Percentiles rank a stretch among this genome's conserved stretches.
Evolutionary conservation across 2,329 filamentous ascomycete species (phyloP).

Genomic region (Pseudogymnoascus sp.): DNA sequence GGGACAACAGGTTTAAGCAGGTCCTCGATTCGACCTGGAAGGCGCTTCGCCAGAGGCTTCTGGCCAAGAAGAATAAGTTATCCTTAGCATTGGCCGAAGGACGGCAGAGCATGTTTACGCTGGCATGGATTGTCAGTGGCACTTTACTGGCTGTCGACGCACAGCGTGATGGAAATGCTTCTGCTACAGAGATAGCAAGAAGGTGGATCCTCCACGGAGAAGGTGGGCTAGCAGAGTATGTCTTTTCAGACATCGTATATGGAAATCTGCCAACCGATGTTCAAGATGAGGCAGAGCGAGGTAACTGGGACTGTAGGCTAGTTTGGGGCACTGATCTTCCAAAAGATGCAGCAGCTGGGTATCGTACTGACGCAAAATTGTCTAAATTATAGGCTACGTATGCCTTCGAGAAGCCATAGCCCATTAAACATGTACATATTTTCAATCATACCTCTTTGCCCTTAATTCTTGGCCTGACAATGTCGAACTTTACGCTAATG

Average conservation of each 20-base stretch:
- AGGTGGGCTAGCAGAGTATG: slow-evolving; percentile 26
- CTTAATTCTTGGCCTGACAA: neutral
- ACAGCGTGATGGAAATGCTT: slow-evolving; percentile 24
- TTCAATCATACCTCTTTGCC: neutral
- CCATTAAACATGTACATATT: neutral
- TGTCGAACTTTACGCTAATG: neutral
- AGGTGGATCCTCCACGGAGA: slow-evolving; percentile 29
- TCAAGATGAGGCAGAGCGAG: slow-evolving; percentile 12
- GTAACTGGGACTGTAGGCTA: slow-evolving; percentile 26
- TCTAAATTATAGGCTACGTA: neutral
- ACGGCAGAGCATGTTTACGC: slow-evolving; percentile 26
- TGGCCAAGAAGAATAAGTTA: slow-evolving; percentile 12
- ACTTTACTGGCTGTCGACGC: slow-evolving; percentile 32
- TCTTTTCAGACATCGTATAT: slow-evolving; percentile 22
- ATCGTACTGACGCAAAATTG: slow-evolving; percentile 14
- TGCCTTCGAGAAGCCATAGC: neutral
- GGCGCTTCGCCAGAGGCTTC: neutral
- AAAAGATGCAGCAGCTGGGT: slow-evolving; percentile 5
- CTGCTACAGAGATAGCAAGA: slow-evolving; percentile 28
- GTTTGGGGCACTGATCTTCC: slow-evolving; percentile 27
- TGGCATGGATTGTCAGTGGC: slow-evolving; percentile 31
- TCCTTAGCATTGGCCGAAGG: slow-evolving; percentile 21
- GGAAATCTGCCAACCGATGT: neutral
- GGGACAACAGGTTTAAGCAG: slow-evolving; percentile 12
- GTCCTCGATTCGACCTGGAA: slow-evolving; percentile 5